Evolutionary conservation across 2,329 filamentous ascomycete species (phyloP), one percentile per base, ranked within the genome.

Genomic region (Periconia digitata): DNA sequence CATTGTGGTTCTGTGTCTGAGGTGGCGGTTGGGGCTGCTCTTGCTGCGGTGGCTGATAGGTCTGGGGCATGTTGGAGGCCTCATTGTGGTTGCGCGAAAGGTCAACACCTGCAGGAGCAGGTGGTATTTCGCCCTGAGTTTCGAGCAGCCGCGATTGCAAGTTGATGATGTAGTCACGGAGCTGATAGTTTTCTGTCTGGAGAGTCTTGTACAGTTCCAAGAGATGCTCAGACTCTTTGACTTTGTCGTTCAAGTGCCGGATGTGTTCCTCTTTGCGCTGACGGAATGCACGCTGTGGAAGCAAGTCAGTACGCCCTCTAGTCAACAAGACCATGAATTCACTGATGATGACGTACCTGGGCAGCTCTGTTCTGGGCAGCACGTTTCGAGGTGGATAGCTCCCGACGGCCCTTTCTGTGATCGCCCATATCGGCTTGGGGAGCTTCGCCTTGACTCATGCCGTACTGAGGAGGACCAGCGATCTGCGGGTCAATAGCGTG

Each of bases 181-280:
- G 78, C 53, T 89, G 85, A 68, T 92, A 94, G 73, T 96, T 96
- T 71, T 99, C 92, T 22, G 83, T 79, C 67, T 96, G 90, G 21
- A 95, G 76, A n/a, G 80, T 76, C 71, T 95, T 94, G 72, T 84
- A 90, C 47, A 82, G 84, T 54, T 88, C 82, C 58, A 91, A 88
- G 72, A 96, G 83, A 16, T 84, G 80, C 59, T 84, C 81, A 57
- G 85, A 89, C 23, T 94, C 89, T 63, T 90, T 86, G 43, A 96
- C 90, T 69, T 97, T 90, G 67, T 94, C 88, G 73, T 99, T 94
- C 6, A 99, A 82, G 71, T 95, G 95, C 77, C 95, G 95, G 72
- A 99, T 99, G 71, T 99, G 96, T 39, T 90, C 89, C 74, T 99
- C 94, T 71, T 99, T 99, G 54, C 94, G 88, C 75, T 97, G 92